Evolutionary conservation across 1,284 basidiomycete species (phyloP).

Genomic region (Apiotrichum akiyoshidainum): DNA sequence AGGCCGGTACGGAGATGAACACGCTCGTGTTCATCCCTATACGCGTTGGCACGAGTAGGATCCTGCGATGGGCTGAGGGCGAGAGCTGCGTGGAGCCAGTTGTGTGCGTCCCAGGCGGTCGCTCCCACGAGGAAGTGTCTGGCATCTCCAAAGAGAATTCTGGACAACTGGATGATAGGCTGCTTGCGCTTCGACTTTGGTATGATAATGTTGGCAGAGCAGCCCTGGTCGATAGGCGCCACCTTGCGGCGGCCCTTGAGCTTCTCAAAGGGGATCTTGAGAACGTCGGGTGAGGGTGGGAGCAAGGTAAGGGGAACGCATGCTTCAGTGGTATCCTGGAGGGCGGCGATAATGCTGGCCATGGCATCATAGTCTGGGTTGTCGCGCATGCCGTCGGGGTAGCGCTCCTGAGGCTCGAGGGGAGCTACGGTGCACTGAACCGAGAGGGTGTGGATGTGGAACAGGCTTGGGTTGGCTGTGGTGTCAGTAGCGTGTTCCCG

Average conservation of each 20-base stretch:
- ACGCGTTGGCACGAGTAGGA: slow-evolving; percentile 18
- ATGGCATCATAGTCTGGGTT: slow-evolving; percentile 9
- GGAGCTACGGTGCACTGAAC: slow-evolving; percentile 26
- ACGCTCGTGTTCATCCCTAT: slow-evolving; percentile 23
- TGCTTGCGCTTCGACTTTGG: slow-evolving; percentile 3
- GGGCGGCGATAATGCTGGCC: neutral
- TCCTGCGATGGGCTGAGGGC: slow-evolving; percentile 30
- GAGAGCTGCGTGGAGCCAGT: slow-evolving; percentile 39
- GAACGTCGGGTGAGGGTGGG: neutral
- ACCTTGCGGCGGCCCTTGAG: neutral
- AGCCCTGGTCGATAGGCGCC: neutral
- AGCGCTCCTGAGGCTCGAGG: slow-evolving; percentile 5
- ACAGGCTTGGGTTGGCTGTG: slow-evolving; percentile 6
- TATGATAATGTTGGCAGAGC: slow-evolving; percentile 6
- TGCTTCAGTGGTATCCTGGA: slow-evolving; percentile 3
- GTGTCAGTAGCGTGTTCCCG: neutral
- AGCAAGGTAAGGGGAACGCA: slow-evolving; percentile 7
- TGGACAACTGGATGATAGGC: slow-evolving; percentile 11
- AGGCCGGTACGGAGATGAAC: slow-evolving; percentile 30
- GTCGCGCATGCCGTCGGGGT: slow-evolving; percentile 7
- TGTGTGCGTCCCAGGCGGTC: slow-evolving; percentile 32
- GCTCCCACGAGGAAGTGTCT: slow-evolving; percentile 25
- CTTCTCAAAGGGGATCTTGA: slow-evolving; percentile 10
- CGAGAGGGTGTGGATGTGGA: slow-evolving; percentile 39
- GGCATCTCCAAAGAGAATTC: slow-evolving; percentile 3